These are phyloP conservation scores for Xylaria bambusicola DNA, from an alignment of 495 filamentous ascomycete species.

Conservation along the genomic window DNA sequence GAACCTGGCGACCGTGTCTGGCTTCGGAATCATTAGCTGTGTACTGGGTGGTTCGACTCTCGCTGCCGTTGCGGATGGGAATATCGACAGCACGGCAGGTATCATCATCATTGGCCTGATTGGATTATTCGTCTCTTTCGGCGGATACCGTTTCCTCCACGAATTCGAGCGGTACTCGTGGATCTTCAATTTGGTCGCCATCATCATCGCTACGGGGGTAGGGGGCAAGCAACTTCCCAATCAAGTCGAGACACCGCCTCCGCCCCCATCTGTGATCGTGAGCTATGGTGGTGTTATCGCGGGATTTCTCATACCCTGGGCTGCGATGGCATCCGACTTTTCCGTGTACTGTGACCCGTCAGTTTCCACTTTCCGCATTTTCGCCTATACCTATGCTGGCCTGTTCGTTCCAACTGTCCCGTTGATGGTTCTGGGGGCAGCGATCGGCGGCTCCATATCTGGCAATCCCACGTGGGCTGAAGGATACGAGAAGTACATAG, in stretches of 20 bases:
- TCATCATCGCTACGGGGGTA: conserved; percentile 48
- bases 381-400: conserved; percentile 44
- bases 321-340: conserved; percentile 43
- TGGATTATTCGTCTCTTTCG: conserved; percentile 45
- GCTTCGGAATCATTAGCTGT: conserved; percentile 39
- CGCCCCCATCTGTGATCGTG: conserved; percentile 27
- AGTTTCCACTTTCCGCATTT: conserved; percentile 39
- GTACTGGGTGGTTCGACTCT: conserved; percentile 40
- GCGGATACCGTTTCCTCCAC: conserved; percentile 54
- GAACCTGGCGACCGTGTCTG: conserved; percentile 44
- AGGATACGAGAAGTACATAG: conserved; percentile 44
- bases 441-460: conserved; percentile 49
- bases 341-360: conserved; percentile 43
- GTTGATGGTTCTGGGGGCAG: conserved; percentile 54
- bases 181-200: conserved; percentile 51
- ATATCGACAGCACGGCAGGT: conserved; percentile 44
- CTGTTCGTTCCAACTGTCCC: conserved; percentile 49
- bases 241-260: conserved; percentile 26
- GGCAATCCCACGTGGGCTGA: conserved; percentile 38
- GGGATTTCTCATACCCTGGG: conserved; percentile 46
- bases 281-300: conserved; percentile 41
- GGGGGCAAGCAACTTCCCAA: conserved; percentile 43
- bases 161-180: conserved; percentile 54
- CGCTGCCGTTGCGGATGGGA: conserved; percentile 41
- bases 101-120: conserved; percentile 50